A percentile compares a stretch with the other conserved stretches of the same genome.
Evolutionary conservation across 2,329 filamentous ascomycete species (phyloP).

Genomic region (Trichoderma citrinoviride): DNA sequence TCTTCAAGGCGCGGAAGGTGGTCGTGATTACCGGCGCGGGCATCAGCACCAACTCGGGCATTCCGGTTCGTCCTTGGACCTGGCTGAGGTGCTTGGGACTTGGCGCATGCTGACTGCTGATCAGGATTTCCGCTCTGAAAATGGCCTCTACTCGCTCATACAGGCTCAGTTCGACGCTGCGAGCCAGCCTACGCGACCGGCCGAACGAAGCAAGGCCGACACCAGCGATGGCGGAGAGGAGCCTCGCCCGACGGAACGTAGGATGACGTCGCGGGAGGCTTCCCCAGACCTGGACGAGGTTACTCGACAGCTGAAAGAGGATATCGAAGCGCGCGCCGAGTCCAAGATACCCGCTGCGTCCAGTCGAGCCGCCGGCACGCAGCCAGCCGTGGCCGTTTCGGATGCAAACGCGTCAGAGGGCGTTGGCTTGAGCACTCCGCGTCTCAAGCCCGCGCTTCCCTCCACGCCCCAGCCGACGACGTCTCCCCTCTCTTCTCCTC

Average conservation of each 20-base stretch:
- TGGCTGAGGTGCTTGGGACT: not conserved
- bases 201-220: slow-evolving; percentile 26
- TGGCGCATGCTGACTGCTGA: slow-evolving; percentile 23
- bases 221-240: slow-evolving; percentile 28
- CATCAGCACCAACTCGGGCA: slow-evolving; percentile 73
- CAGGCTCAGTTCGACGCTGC: slow-evolving; percentile 63
- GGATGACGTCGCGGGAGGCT: slow-evolving; percentile 32
- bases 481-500: slow-evolving; percentile 42
- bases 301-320: slow-evolving; percentile 25
- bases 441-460: slow-evolving; percentile 17
- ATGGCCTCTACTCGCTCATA: slow-evolving; percentile 70
- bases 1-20: slow-evolving; percentile 66
- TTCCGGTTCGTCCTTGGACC: slow-evolving; percentile 53
- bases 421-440: slow-evolving; percentile 23
- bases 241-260: slow-evolving; percentile 34
- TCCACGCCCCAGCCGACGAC: slow-evolving; percentile 29
- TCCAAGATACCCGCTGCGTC: slow-evolving; percentile 17
- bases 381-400: not conserved
- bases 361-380: slow-evolving; percentile 1
- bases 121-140: slow-evolving; percentile 69
- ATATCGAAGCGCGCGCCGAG: slow-evolving; percentile 25
- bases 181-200: slow-evolving; percentile 33
- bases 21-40: slow-evolving; percentile 70
- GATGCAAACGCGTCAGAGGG: slow-evolving; percentile 4
- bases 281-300: slow-evolving; percentile 22